Conservation (phyloP, 116 monocot species). For the Posidonia oceanica region DNA sequence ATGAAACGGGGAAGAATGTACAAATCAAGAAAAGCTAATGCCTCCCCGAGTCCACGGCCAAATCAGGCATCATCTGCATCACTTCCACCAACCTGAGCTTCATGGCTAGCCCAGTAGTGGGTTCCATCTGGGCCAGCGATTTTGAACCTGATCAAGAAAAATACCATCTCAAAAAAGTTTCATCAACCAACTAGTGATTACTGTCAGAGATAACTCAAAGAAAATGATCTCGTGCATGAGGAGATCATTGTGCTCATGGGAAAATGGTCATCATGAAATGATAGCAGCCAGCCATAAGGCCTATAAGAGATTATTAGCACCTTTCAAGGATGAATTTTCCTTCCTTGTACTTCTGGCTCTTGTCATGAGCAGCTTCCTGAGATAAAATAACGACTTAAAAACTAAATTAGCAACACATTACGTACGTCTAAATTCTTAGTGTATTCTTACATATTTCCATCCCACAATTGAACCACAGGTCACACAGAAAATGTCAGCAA, state of each 20-base stretch:
- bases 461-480: conserved; percentile 86
- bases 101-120: conserved; percentile 31
- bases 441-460: conserved; percentile 84
- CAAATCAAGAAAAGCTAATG: conserved; percentile 6
- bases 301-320: conserved; percentile 16
- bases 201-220: not conserved
- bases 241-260: no score
- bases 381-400: not conserved
- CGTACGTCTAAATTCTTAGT: no score
- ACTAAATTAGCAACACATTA: not conserved
- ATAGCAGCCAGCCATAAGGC: not conserved
- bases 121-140: conserved; percentile 49
- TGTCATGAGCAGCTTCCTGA: conserved; percentile 78
- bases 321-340: conserved; percentile 94
- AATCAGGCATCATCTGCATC: conserved; percentile 62
- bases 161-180: not conserved
- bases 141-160: conserved; percentile 56
- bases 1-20: conserved; percentile 8
- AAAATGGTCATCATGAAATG: no score
- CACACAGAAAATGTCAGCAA: conserved; percentile 85
- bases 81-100: conserved; percentile 36
- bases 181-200: not conserved
- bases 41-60: no score
- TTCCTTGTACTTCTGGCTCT: conserved; percentile 92
- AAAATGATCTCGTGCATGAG: not conserved